A percentile compares a stretch with the other conserved stretches of the same genome.
Conservation (phyloP, 805 yeast genomes). For the Ogataea paraovalis region DNA sequence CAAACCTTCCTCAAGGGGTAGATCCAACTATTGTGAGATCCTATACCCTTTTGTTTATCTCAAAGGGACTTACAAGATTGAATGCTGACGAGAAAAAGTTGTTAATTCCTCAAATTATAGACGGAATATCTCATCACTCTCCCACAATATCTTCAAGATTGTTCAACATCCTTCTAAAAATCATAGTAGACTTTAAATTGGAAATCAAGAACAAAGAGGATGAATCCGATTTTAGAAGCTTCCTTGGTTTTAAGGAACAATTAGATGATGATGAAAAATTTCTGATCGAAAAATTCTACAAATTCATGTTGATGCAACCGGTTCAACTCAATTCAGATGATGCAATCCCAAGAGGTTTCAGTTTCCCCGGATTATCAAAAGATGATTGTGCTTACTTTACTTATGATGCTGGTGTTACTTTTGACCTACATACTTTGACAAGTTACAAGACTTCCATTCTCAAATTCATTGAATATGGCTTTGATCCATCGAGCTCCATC, state of each 20-base stretch:
- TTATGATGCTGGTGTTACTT: slow-evolving; percentile 61
- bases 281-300: slow-evolving; percentile 45
- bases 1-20: slow-evolving; percentile 38
- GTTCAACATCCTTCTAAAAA: slow-evolving; percentile 56
- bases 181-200: slow-evolving; percentile 45
- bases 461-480: slow-evolving; percentile 41
- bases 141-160: slow-evolving; percentile 44
- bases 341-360: slow-evolving; percentile 39
- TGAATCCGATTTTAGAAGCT: slow-evolving; percentile 32
- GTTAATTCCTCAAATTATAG: slow-evolving; percentile 45
- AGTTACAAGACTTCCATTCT: slow-evolving; percentile 38
- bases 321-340: slow-evolving; percentile 33
- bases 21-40: slow-evolving; percentile 52
- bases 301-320: slow-evolving; percentile 57
- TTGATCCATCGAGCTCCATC: slow-evolving; percentile 32
- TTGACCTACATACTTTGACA: slow-evolving; percentile 44
- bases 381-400: slow-evolving; percentile 61
- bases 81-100: slow-evolving; percentile 31
- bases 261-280: slow-evolving; percentile 38
- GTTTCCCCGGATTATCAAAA: slow-evolving; percentile 62
- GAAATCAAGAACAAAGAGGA: slow-evolving; percentile 46
- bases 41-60: slow-evolving; percentile 61
- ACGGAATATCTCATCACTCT: slow-evolving; percentile 40
- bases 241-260: slow-evolving; percentile 33
- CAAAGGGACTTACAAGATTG: slow-evolving; percentile 64